These are phyloP conservation scores for Gossypium australe DNA, from an alignment of 345 rosid genomes.

Conservation along the genomic window DNA sequence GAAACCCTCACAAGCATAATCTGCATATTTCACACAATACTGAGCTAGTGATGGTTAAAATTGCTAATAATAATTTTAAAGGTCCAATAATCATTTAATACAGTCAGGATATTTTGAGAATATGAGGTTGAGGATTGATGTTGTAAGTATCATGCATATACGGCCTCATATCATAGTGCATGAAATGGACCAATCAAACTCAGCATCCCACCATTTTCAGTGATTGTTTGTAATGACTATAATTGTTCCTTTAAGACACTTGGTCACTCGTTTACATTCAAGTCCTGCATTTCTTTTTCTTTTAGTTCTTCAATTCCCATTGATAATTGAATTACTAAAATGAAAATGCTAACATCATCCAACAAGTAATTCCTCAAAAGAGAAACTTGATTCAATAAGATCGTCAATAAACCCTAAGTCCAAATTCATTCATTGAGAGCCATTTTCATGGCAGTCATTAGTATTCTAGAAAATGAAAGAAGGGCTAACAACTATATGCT, in stretches of 20 bases:
- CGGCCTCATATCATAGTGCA: too few relatives aligned
- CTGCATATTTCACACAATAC: too few relatives aligned
- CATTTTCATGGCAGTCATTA: not conserved
- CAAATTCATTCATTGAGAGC: not conserved
- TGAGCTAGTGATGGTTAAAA: too few relatives aligned
- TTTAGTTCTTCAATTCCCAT: not conserved
- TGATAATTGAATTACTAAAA: not conserved
- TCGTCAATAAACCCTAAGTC: not conserved
- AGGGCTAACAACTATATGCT: slow-evolving; percentile 73
- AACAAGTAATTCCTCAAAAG: not conserved
- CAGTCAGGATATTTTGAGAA: not conserved
- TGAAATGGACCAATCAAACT: not conserved
- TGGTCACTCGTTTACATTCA: not conserved
- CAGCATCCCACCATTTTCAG: not conserved
- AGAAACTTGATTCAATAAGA: slow-evolving; percentile 2
- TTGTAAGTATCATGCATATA: not conserved
- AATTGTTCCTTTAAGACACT: too few relatives aligned
- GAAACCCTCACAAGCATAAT: too few relatives aligned
- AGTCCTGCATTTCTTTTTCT: not conserved
- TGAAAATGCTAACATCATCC: not conserved
- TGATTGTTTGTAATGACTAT: too few relatives aligned
- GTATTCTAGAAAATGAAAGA: slow-evolving; percentile 29
- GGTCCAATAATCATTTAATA: not conserved
- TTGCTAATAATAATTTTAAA: too few relatives aligned
- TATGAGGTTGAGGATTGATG: not conserved